A percentile compares a stretch with the other conserved stretches of the same genome.
These are phyloP conservation scores for Globisporangium uncinulatum DNA, from an alignment of 352 stramenopile species.

Conservation along the genomic window DNA sequence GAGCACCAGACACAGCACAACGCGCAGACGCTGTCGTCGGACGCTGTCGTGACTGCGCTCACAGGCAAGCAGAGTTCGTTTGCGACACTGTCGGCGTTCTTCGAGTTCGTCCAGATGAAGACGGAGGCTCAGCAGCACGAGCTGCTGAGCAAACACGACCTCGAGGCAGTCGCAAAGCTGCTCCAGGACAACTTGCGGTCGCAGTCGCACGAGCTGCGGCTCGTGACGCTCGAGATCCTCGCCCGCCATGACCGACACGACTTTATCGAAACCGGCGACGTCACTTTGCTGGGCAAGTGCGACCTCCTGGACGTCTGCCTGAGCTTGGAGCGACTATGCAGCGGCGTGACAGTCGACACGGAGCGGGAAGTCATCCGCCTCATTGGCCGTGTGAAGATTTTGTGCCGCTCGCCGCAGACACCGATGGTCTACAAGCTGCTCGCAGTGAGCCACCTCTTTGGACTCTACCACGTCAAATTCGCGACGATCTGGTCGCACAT, in stretches of 20 bases:
- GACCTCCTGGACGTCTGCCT: conserved; percentile 63
- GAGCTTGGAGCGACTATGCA: conserved; percentile 53
- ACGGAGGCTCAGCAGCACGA: conserved; percentile 31
- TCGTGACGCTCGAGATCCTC: conserved; percentile 68
- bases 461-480: conserved; percentile 87
- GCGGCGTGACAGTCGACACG: conserved; percentile 55
- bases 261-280: conserved; percentile 43
- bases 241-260: conserved; percentile 36
- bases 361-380: conserved; percentile 81
- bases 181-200: conserved; percentile 63
- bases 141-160: conserved; percentile 29
- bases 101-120: conserved; percentile 63
- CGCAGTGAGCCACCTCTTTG: conserved; percentile 68
- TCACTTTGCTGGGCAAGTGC: conserved; percentile 46
- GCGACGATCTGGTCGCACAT: conserved; percentile 82
- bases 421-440: conserved; percentile 76
- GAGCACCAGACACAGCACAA: conserved; percentile 20
- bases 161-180: conserved; percentile 30
- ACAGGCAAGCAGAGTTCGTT: conserved; percentile 41
- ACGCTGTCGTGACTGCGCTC: conserved; percentile 31
- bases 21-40: conserved; percentile 13
- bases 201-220: conserved; percentile 51
- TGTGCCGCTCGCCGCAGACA: conserved; percentile 62
- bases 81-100: conserved; percentile 52
- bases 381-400: conserved; percentile 73